Percentiles rank a stretch among this genome's conserved stretches.
These are phyloP conservation scores for Fusarium newnesense DNA, from an alignment of 2,329 filamentous ascomycete species.

Conservation along the genomic window DNA sequence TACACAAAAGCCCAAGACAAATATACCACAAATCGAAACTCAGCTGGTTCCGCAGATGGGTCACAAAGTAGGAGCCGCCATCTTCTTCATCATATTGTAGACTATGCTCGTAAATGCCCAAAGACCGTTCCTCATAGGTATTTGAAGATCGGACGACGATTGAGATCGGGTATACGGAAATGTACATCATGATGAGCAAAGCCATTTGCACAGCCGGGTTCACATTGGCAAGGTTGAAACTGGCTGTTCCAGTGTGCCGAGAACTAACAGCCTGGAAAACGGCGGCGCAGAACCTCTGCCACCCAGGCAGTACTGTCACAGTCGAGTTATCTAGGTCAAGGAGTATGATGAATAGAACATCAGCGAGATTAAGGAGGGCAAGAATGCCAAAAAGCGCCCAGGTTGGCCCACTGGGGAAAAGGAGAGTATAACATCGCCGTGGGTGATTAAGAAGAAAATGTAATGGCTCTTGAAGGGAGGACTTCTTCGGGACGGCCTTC, in stretches of 20 bases:
- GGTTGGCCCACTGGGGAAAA: constrained; percentile 69
- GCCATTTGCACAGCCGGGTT: constrained; percentile 67
- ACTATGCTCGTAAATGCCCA: constrained; percentile 63
- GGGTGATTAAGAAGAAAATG: constrained; percentile 71
- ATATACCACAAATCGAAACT: constrained; percentile 56
- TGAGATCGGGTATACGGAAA: constrained; percentile 69
- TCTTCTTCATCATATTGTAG: constrained; percentile 44
- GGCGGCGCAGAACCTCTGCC: constrained; percentile 63
- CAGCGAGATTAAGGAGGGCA: constrained; percentile 62
- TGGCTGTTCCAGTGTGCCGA: constrained; percentile 60
- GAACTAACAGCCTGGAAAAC: constrained; percentile 67
- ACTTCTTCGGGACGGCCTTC: constrained; percentile 54
- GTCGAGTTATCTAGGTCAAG: constrained; percentile 63
- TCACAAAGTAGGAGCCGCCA: constrained; percentile 45
- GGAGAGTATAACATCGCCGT: constrained; percentile 69
- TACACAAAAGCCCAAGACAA: constrained; percentile 51
- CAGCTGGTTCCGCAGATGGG: constrained; percentile 52
- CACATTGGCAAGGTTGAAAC: constrained; percentile 59
- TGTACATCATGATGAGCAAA: constrained; percentile 74
- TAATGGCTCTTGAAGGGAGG: constrained; percentile 56
- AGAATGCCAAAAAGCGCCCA: constrained; percentile 66
- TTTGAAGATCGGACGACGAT: constrained; percentile 70
- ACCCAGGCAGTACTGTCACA: constrained; percentile 57
- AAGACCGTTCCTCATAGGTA: constrained; percentile 69
- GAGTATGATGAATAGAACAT: constrained; percentile 64